Evolutionary conservation across 2,329 filamentous ascomycete species (phyloP), one percentile per base, ranked within the genome.

Genomic region (Macrophomina phaseolina): DNA sequence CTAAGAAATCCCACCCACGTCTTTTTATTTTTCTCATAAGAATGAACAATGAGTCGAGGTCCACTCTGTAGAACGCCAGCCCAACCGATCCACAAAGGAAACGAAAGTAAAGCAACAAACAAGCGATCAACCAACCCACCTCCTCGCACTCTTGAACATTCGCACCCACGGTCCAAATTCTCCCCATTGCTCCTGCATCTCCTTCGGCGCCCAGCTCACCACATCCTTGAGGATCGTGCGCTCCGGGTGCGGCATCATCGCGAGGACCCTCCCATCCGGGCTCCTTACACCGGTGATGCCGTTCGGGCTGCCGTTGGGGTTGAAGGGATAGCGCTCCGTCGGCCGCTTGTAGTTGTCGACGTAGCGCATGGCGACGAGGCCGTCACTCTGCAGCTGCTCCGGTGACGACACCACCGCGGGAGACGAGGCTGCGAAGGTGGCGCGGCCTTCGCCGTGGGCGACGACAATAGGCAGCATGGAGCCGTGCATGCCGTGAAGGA

Each of bases 201-300:
- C 86, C 67, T 87, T 83, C 7, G 92, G 91, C 69, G 90, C 81
- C 78, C 90, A 97, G 77, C 91, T 94, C 56, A 85, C 88, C 68
- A 93, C 89, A 67, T 92, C 91, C 67, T 88, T 88, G 82, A 96
- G 82, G 67, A 97, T 89, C 16, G 92, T 96, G n/a, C 93, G 87
- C 82, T 97, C 93, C 0, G 93, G 93, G 78, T 97, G 93, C 68
- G 94, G 94, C 93, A 97, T 97, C 81, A 97, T 87, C 6, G 93
- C 93, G 71, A 97, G 79, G 1, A 96, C 91, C 67, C 92, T 86
- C 12, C 93, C 93, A 75, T 97, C 90, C 51, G 83, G 85, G 73
- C 87, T 93, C 72, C 90, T 85, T 32, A 96, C 90, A 75, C 90
- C 93, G 0, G 93, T 91, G 70, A 97, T 91, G 75, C 92, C 93